Conservation (phyloP, 2,329 filamentous ascomycete genomes). For the Aspergillus floridensis region DNA sequence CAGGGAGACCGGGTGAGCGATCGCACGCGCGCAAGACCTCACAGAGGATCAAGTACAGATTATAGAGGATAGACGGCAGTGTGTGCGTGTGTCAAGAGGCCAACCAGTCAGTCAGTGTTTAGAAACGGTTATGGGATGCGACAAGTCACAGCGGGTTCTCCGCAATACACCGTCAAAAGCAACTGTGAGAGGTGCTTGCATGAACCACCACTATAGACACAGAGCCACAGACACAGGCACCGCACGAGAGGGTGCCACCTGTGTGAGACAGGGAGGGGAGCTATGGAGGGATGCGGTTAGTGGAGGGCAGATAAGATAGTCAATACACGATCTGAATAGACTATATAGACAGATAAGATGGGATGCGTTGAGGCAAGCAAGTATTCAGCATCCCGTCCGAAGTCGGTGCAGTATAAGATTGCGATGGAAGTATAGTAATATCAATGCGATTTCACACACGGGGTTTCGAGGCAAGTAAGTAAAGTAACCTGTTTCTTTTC, state of each 20-base stretch:
- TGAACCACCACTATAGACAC: neutral
- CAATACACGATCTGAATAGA: neutral
- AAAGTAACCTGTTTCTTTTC: neutral
- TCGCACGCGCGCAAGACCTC: no score
- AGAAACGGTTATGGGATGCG: neutral
- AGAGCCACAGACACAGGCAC: neutral
- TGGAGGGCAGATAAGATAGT: neutral
- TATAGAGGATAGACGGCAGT: neutral
- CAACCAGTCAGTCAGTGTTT: neutral
- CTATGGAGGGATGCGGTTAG: neutral
- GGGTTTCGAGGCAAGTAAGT: neutral
- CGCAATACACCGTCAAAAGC: neutral
- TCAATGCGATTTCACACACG: neutral
- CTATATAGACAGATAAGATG: neutral
- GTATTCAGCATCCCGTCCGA: neutral
- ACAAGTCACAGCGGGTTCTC: conserved; percentile 12
- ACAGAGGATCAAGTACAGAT: neutral
- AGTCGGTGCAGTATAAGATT: neutral
- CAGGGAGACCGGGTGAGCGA: neutral
- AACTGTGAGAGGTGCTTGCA: conserved; percentile 2
- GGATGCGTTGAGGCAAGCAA: neutral
- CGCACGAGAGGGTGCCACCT: neutral
- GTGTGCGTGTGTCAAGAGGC: neutral
- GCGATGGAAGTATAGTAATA: neutral
- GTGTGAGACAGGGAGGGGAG: neutral